Evolutionary conservation across 1,139 yeast genomes (phyloP).

Genomic region (Williopsis jadinii): DNA sequence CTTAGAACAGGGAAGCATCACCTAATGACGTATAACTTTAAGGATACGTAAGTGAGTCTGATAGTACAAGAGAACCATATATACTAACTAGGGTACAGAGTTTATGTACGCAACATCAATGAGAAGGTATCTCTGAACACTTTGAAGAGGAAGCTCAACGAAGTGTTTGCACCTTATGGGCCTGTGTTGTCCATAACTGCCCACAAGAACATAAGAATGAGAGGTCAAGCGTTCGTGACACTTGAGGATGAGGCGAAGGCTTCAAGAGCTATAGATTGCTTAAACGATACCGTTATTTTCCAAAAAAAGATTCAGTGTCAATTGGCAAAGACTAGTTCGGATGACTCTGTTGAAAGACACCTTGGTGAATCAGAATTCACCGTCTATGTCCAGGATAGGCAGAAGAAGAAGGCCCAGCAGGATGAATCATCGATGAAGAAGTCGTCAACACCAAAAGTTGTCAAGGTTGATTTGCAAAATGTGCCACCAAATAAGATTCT

Average conservation of each 20-base stretch:
- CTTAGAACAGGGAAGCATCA: no score
- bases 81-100: conserved; percentile 6
- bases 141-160: conserved; percentile 38
- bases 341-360: conserved; percentile 16
- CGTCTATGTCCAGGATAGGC: conserved; percentile 12
- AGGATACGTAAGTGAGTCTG: no score
- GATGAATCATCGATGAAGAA: conserved; percentile 19
- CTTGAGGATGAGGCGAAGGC: conserved; percentile 42
- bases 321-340: conserved; percentile 32
- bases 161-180: conserved; percentile 42
- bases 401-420: conserved; percentile 20
- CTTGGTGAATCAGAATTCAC: conserved; percentile 11
- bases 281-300: conserved; percentile 40
- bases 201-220: conserved; percentile 53
- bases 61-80: no score
- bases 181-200: conserved; percentile 48
- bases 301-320: conserved; percentile 46
- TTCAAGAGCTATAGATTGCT: conserved; percentile 36
- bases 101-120: conserved; percentile 50
- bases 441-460: background rate
- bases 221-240: conserved; percentile 86
- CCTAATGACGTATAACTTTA: no score
- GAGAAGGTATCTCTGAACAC: conserved; percentile 55
- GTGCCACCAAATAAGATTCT: conserved; percentile 67
- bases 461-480: conserved; percentile 25